Base-by-base conservation (phyloP, 2,329 filamentous ascomycete genomes). In the Neonectria neomacrospora region DNA sequence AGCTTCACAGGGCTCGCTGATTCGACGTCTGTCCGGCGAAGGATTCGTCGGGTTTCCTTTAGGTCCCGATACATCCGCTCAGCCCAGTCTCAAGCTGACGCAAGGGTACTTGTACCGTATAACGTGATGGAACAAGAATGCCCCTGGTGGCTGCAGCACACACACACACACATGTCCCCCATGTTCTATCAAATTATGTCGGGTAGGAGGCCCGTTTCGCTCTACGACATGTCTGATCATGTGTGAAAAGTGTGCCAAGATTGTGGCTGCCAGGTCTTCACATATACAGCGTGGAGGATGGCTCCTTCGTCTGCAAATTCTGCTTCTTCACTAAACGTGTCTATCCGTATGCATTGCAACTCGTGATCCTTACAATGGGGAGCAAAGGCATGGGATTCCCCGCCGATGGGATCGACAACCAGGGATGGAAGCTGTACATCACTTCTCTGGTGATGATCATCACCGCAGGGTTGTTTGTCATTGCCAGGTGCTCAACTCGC, bases 351-450 rank as follows among this genome's bases (percentile, higher is more conserved):
- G 37, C 26, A 32, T 14, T n/a, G 20, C 14, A n/a, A 47, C 22
- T n/a, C 45, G 16, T 20, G 10, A 50, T 32, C 18, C 5, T 30
- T 23, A 62, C 30, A 39, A 68, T 66, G 64, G 66, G 59, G 28
- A 41, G 51, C 39, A 63, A 60, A 54, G 66, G 69, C 14, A 68
- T 72, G 67, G 70, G 70, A 41, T 63, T 75, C 55, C 70, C 74
- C 11, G 67, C 71, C 20, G 76, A 76, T 28, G 76, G 69, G 59
- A 76, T 77, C 62, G 74, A 75, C 22, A 71, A 75, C 55, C 72
- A 78, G 62, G 78, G 79, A 28, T 72, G 75, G 57, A 72, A 75
- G 28, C 74, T 79, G 14, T 78, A 77, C 47, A 77, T 79, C 23
- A 67, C 66, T 0, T 70, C 70, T 23, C 22, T 72, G 50, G 70